Conservation (phyloP, 495 filamentous ascomycete genomes). For the Filosporella fistucella region DNA sequence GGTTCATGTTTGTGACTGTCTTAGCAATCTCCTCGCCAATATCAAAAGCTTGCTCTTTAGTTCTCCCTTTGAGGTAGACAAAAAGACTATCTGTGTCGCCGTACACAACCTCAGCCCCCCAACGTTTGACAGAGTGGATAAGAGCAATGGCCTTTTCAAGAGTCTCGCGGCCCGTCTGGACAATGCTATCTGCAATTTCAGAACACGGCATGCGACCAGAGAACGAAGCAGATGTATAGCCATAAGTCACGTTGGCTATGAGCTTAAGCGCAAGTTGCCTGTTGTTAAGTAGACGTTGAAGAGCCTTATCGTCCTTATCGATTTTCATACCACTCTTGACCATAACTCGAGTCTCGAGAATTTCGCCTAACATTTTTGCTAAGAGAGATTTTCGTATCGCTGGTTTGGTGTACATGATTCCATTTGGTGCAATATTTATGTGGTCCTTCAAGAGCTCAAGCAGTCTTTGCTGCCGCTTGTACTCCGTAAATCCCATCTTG, state of each 20-base stretch:
- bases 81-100: slow-evolving; percentile 98
- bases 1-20: slow-evolving; percentile 84
- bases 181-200: slow-evolving; percentile 97
- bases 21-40: slow-evolving; percentile 93
- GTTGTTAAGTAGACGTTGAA: slow-evolving; percentile 90
- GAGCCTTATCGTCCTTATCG: slow-evolving; percentile 81
- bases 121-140: slow-evolving; percentile 80
- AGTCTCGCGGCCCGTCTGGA: slow-evolving; percentile 91
- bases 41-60: slow-evolving; percentile 80
- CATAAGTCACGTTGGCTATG: slow-evolving; percentile 97
- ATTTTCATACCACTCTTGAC: slow-evolving; percentile 96
- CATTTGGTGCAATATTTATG: slow-evolving; percentile 93
- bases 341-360: slow-evolving; percentile 96
- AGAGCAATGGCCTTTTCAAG: slow-evolving; percentile 89
- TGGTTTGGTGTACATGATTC: slow-evolving; percentile 89
- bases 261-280: slow-evolving; percentile 94
- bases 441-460: slow-evolving; percentile 77
- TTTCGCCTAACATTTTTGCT: slow-evolving; percentile 95
- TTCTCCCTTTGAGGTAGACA: slow-evolving; percentile 82
- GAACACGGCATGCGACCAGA: slow-evolving; percentile 96
- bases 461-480: slow-evolving; percentile 66
- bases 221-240: slow-evolving; percentile 93
- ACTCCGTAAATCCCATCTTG: slow-evolving; percentile 93
- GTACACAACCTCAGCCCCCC: slow-evolving; percentile 96
- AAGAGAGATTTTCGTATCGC: slow-evolving; percentile 84